Evolutionary conservation across 352 stramenopile genomes (phyloP).

Genomic region (Thalassiosira ordinaria): DNA sequence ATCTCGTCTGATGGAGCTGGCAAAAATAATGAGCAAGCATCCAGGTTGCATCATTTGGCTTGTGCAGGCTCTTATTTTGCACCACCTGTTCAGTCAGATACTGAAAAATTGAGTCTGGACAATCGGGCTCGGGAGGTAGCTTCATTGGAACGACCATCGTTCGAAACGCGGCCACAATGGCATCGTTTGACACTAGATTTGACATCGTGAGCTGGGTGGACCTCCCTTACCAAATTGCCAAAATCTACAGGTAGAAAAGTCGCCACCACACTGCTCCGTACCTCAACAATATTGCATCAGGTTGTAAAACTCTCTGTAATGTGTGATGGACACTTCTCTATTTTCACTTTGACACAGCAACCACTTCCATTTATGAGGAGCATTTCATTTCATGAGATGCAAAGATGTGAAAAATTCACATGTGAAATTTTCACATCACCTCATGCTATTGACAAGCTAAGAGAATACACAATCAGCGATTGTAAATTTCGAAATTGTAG

Average conservation of each 20-base stretch:
- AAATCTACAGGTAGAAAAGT: neutral
- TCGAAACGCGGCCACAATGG: constrained; percentile 7
- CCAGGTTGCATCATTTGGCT: constrained; percentile 1
- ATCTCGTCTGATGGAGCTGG: neutral
- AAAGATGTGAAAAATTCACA: no score
- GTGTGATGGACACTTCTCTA: no score
- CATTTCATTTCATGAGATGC: no score
- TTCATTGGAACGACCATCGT: constrained; percentile 14
- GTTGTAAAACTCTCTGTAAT: no score
- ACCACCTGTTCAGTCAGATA: neutral
- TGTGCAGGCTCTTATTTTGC: neutral
- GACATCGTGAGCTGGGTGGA: neutral
- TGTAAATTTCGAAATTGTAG: no score
- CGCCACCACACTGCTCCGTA: neutral
- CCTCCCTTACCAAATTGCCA: neutral
- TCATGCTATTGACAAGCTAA: no score
- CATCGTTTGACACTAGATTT: neutral
- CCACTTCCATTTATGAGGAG: no score
- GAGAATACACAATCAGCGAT: no score
- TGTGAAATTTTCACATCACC: no score
- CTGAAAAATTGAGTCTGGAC: neutral
- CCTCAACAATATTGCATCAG: no score
- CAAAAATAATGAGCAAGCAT: constrained; percentile 4
- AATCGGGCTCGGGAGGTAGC: constrained; percentile 1
- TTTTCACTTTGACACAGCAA: no score